Conservation (phyloP, 495 filamentous ascomycete species). For the Glutinoglossum americanum region DNA sequence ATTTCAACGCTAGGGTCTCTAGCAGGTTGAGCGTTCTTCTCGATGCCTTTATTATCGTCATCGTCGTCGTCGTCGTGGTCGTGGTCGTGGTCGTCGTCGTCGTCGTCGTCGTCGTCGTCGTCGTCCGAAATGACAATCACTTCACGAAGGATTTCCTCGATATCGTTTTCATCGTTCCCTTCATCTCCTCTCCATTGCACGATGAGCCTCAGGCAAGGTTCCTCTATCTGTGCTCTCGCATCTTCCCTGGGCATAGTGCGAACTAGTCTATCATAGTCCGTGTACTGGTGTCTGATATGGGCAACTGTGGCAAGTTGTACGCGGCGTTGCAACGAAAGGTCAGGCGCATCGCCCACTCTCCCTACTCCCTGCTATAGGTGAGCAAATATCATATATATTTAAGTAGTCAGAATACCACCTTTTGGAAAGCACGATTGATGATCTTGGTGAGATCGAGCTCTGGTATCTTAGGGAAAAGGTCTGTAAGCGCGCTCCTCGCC, state of each 20-base stretch:
- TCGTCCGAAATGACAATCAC: conserved; percentile 68
- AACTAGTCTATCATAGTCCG: conserved; percentile 64
- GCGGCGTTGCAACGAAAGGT: conserved; percentile 46
- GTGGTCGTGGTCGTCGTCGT: conserved; percentile 44
- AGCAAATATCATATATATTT: conserved; percentile 6
- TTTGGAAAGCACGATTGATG: conserved; percentile 62
- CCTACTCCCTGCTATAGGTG: conserved; percentile 22
- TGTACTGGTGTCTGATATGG: conserved; percentile 71
- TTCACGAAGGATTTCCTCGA: conserved; percentile 64
- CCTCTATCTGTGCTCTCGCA: conserved; percentile 48
- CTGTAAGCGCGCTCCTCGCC: conserved; percentile 49
- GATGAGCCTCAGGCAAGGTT: conserved; percentile 45
- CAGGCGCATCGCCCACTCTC: conserved; percentile 46
- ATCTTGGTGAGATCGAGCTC: conserved; percentile 54
- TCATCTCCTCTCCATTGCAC: conserved; percentile 79
- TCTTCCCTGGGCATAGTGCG: conserved; percentile 39
- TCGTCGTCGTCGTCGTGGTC: conserved; percentile 50
- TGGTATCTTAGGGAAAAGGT: conserved; percentile 76
- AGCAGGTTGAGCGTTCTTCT: background rate
- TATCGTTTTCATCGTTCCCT: conserved; percentile 48
- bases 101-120: conserved; percentile 40
- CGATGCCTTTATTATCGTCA: conserved; percentile 4
- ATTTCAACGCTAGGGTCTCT: conserved; percentile 4
- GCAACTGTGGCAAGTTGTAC: conserved; percentile 69
- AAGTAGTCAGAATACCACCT: conserved; percentile 26